Evolutionary conservation across 805 yeast genomes (phyloP).

Genomic region (Zygosaccharomyces bisporus): DNA sequence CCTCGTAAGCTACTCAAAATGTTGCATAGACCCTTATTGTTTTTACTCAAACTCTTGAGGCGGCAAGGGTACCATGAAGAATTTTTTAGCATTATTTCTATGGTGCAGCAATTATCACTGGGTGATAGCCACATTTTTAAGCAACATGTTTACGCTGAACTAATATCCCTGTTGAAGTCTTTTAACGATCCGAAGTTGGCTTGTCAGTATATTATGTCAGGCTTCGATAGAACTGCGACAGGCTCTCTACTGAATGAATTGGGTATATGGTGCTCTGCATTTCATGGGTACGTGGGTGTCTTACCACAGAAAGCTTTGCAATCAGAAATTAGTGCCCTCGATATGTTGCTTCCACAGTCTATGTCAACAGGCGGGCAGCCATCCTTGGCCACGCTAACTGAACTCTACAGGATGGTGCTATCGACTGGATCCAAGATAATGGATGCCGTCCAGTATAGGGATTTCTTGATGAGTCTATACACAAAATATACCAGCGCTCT

Average conservation of each 20-base stretch:
- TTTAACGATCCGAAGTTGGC: constrained; percentile 32
- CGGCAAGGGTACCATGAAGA: constrained; percentile 26
- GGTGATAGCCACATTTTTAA: constrained; percentile 18
- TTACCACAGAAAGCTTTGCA: constrained; percentile 10
- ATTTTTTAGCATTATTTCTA: constrained; percentile 21
- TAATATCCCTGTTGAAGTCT: constrained; percentile 22
- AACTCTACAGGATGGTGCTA: constrained; percentile 25
- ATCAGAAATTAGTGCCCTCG: constrained; percentile 11
- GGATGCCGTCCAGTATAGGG: constrained; percentile 15
- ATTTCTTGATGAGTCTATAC: constrained; percentile 20
- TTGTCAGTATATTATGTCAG: constrained; percentile 24
- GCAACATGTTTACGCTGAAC: constrained; percentile 21
- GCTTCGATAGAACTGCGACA: constrained; percentile 14
- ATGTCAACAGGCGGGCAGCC: constrained; percentile 14
- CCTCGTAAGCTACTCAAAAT: constrained; percentile 2
- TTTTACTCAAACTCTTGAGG: constrained; percentile 18
- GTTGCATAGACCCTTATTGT: constrained; percentile 20
- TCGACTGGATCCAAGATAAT: constrained; percentile 15
- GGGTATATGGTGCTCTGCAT: constrained; percentile 30
- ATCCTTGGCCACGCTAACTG: constrained; percentile 21
- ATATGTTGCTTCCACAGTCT: constrained; percentile 14
- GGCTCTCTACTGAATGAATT: constrained; percentile 25
- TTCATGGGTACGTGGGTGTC: constrained; percentile 16
- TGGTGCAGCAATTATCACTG: constrained; percentile 14
- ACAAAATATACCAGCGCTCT: constrained; percentile 15